Conservation (phyloP, 768 basidiomycete species). For the Hypholoma fasciculare region DNA sequence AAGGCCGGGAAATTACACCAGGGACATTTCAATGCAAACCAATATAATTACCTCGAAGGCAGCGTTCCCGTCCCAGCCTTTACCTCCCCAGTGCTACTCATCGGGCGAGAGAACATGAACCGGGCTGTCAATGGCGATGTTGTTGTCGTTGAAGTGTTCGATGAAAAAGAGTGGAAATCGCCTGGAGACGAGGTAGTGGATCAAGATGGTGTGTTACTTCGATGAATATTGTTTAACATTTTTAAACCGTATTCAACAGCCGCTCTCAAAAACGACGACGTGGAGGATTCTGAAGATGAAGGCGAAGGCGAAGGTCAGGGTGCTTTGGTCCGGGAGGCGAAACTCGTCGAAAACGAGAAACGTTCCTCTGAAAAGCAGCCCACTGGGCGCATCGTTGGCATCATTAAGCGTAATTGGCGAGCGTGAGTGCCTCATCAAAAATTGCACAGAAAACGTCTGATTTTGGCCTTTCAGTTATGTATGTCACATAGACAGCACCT, state of each 20-base stretch:
- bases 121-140: conserved; percentile 92
- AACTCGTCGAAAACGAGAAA: conserved; percentile 36
- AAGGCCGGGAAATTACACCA: conserved; percentile 85
- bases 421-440: conserved; percentile 59
- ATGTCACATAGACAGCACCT: conserved; percentile 91
- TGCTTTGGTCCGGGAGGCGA: conserved; percentile 40
- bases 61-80: conserved; percentile 75
- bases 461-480: conserved; percentile 61
- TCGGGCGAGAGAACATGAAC: conserved; percentile 94
- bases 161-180: conserved; percentile 88
- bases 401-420: conserved; percentile 95
- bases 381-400: conserved; percentile 88
- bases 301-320: conserved; percentile 41
- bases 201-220: conserved; percentile 67
- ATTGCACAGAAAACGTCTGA: neutral
- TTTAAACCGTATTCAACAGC: conserved; percentile 38
- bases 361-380: conserved; percentile 71
- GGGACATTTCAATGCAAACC: conserved; percentile 93
- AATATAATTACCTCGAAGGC: conserved; percentile 97
- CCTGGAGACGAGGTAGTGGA: conserved; percentile 93
- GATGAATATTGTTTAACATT: neutral
- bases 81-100: conserved; percentile 76
- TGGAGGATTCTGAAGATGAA: conserved; percentile 71
- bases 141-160: conserved; percentile 87
- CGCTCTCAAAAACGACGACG: conserved; percentile 85